A percentile compares a stretch with the other conserved stretches of the same genome.
These are phyloP conservation scores for Aspergillus neoniger DNA, from an alignment of 2,329 filamentous ascomycete species.

Conservation along the genomic window DNA sequence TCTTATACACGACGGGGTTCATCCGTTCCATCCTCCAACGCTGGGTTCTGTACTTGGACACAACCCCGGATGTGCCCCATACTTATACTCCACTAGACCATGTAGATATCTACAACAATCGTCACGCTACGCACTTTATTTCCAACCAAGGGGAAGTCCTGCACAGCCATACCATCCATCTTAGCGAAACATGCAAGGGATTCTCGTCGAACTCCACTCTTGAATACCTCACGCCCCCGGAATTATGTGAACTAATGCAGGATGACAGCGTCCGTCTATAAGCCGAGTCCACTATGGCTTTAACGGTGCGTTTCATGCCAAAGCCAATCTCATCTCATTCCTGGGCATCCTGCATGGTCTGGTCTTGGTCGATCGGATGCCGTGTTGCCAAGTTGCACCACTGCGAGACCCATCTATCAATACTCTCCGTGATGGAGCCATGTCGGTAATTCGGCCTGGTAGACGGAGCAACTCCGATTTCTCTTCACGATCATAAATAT, in stretches of 20 bases:
- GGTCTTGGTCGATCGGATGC: not conserved
- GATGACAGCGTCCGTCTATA: not conserved
- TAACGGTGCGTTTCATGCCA: not conserved
- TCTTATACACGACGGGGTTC: not conserved
- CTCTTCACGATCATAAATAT: not conserved
- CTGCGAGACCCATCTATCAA: not conserved
- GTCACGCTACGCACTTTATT: too few species aligned
- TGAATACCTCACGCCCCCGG: not conserved
- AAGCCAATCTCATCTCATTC: not conserved
- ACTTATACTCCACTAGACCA: too few species aligned
- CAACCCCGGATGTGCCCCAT: too few species aligned
- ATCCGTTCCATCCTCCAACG: too few species aligned
- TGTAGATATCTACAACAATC: too few species aligned
- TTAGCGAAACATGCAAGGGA: not conserved
- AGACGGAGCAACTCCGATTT: constrained; percentile 16
- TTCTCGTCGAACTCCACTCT: not conserved
- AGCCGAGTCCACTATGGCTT: not conserved
- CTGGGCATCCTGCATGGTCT: not conserved
- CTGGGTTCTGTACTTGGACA: too few species aligned
- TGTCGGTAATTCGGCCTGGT: constrained; percentile 14
- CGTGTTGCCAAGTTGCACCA: constrained; percentile 4
- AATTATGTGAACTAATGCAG: constrained; percentile 1
- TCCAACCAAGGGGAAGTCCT: too few species aligned
- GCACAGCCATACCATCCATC: not conserved
- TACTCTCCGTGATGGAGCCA: not conserved